These are phyloP conservation scores for Penicillium sp. DNA, from an alignment of 2,329 filamentous ascomycete genomes.

Conservation along the genomic window DNA sequence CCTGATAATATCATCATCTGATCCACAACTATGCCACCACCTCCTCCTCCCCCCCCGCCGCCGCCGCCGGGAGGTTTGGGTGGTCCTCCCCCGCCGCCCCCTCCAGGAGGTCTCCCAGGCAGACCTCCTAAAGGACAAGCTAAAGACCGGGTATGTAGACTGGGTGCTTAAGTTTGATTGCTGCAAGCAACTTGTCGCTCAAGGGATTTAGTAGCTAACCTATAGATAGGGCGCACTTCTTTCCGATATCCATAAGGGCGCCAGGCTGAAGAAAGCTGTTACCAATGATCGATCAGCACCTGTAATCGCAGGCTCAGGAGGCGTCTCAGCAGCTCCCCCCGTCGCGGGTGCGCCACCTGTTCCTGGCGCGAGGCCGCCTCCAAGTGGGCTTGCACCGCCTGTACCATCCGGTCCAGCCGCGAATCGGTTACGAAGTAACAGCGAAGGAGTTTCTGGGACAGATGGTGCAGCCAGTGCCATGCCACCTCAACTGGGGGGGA, in stretches of 20 bases:
- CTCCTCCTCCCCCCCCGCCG: constrained; percentile 63
- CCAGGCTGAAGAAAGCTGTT: constrained; percentile 74
- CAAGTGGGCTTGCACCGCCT: constrained; percentile 31
- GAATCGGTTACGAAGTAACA: constrained; percentile 77
- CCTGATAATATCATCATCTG: constrained; percentile 6
- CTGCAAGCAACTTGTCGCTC: neutral
- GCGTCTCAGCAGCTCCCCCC: constrained; percentile 58
- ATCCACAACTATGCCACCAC: constrained; percentile 43
- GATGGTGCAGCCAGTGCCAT: constrained; percentile 51
- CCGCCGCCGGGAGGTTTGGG: constrained; percentile 59
- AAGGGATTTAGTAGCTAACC: constrained; percentile 16
- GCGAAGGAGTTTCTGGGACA: constrained; percentile 54
- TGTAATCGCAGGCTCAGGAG: constrained; percentile 57
- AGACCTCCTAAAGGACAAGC: constrained; percentile 56
- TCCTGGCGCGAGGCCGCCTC: constrained; percentile 49
- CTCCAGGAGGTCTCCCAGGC: constrained; percentile 50
- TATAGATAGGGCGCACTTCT: constrained; percentile 72
- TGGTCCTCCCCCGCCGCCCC: constrained; percentile 65
- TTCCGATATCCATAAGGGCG: constrained; percentile 81
- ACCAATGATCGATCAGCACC: constrained; percentile 93
- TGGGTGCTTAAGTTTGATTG: neutral
- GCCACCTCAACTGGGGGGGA: constrained; percentile 72
- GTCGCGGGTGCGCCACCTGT: constrained; percentile 77
- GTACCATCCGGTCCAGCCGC: constrained; percentile 51
- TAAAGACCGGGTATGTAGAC: constrained; percentile 61